These are phyloP conservation scores for Sporothrix euskadiensis DNA, from an alignment of 2,329 filamentous ascomycete genomes.

Conservation along the genomic window DNA sequence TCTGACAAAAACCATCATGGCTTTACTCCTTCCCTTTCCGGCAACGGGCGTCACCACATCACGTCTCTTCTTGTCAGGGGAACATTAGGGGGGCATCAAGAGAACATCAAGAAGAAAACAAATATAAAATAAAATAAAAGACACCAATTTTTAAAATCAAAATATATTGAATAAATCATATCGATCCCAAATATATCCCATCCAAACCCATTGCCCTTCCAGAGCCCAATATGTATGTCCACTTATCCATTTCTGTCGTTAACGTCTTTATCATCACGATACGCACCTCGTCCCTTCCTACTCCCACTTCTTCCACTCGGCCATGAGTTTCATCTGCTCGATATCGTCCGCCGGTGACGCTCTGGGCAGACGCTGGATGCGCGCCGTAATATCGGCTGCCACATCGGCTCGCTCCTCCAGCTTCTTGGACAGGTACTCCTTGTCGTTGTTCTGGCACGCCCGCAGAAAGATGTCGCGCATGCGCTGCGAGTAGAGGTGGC, in stretches of 20 bases:
- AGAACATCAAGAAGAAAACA: neutral
- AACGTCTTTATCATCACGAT: neutral
- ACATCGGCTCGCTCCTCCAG: conserved; percentile 60
- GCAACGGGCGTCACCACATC: neutral
- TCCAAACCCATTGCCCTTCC: neutral
- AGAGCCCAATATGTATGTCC: neutral
- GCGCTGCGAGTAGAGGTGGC: conserved; percentile 76
- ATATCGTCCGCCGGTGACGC: conserved; percentile 42
- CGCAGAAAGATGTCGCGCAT: conserved; percentile 75
- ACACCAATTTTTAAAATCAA: neutral
- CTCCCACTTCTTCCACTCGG: conserved; percentile 61
- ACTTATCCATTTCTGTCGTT: neutral
- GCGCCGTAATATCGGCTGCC: conserved; percentile 60
- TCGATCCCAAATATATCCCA: neutral
- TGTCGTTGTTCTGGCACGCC: conserved; percentile 66
- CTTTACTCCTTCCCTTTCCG: neutral
- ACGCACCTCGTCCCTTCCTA: conserved; percentile 38
- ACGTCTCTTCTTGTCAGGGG: neutral
- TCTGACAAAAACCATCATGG: neutral
- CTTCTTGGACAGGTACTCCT: conserved; percentile 60
- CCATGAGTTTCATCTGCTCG: conserved; percentile 51
- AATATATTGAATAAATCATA: neutral
- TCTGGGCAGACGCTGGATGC: conserved; percentile 42
- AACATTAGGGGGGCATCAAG: too few relatives aligned
- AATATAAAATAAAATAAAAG: too few relatives aligned